Evolutionary conservation across 1,139 yeast species (phyloP), one percentile per base, ranked within the genome.

Genomic region (Arxiozyma telluris): DNA sequence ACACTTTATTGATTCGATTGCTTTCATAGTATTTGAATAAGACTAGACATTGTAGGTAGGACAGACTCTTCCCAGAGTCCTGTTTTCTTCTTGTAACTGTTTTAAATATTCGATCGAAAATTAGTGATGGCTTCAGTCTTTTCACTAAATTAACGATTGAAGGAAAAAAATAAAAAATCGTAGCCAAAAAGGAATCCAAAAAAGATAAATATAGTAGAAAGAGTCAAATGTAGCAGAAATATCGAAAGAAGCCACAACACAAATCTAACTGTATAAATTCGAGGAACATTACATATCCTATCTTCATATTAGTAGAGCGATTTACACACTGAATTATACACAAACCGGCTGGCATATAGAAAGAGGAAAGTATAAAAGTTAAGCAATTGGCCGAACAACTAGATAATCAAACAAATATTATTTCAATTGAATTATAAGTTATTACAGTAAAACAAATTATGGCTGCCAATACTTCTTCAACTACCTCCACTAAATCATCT

Each of bases 391-490:
- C 3, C 6, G 2, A 34, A 34, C n/a, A 34, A 34, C 39, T 34
- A 15, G 39, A 12, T 34, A 12, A 15, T 12, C n/a, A 34, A 34
- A 34, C n/a, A 12, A 12, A 11, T 12, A 15, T 34, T 34, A 34
- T 3, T 12, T 34, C 39, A 3, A 15, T 34, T 12, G n/a, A 15
- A 34, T 15, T 34, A 34, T 34, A 34, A 15, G 39, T 34, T 34
- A 34, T 34, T 34, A 34, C 3, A 34, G 2, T 34, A 12, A 34
- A 34, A 34, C 39, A 34, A 23, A 47, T n/a, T 23, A 46, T 41
- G 23, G 46, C 72, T 9, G 62, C 66, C 9, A 64, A 67, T 9
- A 59, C 64, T 23, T 55, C 64, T 34, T 49, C 54, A 45, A 56
- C 63, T 21, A 54, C 59, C 15, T 41, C 59, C 30, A 34, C 12